Percentiles rank a stretch among this genome's conserved stretches.
These are phyloP conservation scores for Starmerella floricola DNA, from an alignment of 805 yeast genomes.

Conservation along the genomic window DNA sequence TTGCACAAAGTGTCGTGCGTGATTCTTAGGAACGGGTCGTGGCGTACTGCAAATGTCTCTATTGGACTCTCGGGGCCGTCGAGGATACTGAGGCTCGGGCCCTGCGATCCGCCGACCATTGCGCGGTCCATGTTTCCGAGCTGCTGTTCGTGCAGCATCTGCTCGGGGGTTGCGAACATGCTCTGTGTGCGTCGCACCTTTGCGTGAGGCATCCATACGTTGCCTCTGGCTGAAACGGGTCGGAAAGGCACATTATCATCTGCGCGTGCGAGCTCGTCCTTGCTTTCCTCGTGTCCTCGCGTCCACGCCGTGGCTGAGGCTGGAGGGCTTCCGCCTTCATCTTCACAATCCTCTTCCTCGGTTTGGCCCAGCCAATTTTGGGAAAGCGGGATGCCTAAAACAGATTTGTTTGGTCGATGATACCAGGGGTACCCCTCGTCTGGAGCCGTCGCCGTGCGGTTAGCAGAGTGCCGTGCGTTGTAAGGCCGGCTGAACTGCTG, in stretches of 20 bases:
- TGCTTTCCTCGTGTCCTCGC: neutral
- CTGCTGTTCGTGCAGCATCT: constrained; percentile 31
- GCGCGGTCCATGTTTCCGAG: constrained; percentile 20
- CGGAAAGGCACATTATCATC: no score
- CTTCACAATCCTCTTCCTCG: neutral
- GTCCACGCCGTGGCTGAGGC: no score
- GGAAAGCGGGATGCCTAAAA: constrained; percentile 2
- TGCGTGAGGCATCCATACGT: constrained; percentile 16
- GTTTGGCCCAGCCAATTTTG: neutral
- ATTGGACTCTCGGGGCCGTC: constrained; percentile 25
- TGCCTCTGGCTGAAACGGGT: neutral
- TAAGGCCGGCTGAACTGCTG: neutral
- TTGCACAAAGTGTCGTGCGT: constrained; percentile 44
- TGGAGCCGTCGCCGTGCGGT: neutral
- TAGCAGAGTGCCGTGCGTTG: neutral
- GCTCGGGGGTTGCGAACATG: constrained; percentile 51
- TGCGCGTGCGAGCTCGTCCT: neutral
- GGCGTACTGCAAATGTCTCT: constrained; percentile 35
- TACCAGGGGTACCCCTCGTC: neutral
- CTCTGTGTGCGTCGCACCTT: constrained; percentile 52
- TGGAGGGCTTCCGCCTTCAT: no score
- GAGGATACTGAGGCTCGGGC: constrained; percentile 16
- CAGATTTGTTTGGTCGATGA: constrained; percentile 8
- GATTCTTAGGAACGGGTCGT: constrained; percentile 62
- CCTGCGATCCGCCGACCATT: constrained; percentile 7